Percentiles rank a stretch among this genome's conserved stretches.
These are phyloP conservation scores for Trichosanthes truncata DNA, from an alignment of 306 rosid species.

Conservation along the genomic window DNA sequence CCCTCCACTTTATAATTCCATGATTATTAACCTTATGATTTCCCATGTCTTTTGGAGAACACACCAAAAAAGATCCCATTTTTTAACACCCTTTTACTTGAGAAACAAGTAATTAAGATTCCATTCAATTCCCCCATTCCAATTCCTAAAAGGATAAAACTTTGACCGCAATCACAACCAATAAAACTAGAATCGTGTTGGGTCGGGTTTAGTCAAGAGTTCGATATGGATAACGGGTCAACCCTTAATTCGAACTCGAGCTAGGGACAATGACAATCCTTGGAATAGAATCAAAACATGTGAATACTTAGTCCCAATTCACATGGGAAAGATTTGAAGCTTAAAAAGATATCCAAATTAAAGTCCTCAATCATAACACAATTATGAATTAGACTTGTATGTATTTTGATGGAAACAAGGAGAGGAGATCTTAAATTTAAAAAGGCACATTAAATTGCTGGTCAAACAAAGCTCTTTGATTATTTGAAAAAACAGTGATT, in stretches of 20 bases:
- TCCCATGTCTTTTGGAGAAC: constrained; percentile 6
- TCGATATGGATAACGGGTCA: neutral
- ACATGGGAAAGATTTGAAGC: constrained; percentile 50
- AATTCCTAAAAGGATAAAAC: neutral
- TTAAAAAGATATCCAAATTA: neutral
- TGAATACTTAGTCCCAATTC: constrained; percentile 39
- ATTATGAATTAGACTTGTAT: neutral
- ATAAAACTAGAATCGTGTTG: neutral
- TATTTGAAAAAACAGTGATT: neutral
- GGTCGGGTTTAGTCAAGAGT: neutral
- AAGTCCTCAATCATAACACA: neutral
- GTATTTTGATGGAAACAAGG: neutral
- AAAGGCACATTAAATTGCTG: neutral
- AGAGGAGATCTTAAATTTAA: neutral
- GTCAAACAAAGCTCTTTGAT: neutral
- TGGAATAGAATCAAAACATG: constrained; percentile 43
- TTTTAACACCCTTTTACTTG: neutral
- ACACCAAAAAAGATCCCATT: neutral
- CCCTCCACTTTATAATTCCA: neutral
- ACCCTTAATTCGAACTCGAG: neutral
- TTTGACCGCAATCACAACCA: neutral
- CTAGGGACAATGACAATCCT: neutral
- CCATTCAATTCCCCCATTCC: neutral
- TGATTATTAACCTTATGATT: constrained; percentile 5
- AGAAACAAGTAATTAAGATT: neutral